Conservation (phyloP, 169 alveolate species). For the Plasmodium billcollinsi region DNA sequence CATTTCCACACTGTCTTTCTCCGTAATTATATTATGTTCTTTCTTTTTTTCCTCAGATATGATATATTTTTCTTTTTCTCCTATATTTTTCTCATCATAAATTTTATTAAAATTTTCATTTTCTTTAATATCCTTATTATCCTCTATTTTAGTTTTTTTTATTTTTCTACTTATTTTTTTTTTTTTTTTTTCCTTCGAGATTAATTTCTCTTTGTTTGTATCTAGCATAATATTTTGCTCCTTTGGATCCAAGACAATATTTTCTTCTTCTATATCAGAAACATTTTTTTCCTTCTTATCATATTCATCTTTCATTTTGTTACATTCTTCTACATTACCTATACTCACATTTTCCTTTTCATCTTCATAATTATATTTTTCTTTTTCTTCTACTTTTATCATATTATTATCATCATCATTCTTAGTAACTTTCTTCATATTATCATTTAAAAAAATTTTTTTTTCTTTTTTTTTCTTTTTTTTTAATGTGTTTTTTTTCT, state of each 20-base stretch:
- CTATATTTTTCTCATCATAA: no score
- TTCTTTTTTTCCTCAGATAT: no score
- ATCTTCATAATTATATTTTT: not conserved
- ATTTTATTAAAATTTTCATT: no score
- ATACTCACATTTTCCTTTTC: not conserved
- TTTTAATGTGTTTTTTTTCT: no score
- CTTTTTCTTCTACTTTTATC: not conserved
- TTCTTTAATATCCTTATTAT: no score
- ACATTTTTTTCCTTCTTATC: not conserved
- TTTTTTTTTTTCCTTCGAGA: not conserved
- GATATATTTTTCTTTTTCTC: no score
- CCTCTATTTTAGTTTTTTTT: no score
- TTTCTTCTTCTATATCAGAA: not conserved
- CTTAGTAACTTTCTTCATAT: no score
- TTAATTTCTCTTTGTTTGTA: not conserved
- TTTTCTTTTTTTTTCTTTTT: no score
- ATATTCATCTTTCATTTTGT: slow-evolving; percentile 4
- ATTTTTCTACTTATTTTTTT: not conserved
- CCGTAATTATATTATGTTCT: no score
- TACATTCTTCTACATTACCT: not conserved
- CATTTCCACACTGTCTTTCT: no score
- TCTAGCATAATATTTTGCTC: not conserved
- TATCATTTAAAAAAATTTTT: no score
- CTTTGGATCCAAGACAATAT: not conserved
- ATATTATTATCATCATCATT: not conserved